Base-by-base conservation (phyloP, 108 stramenopile genomes). In the Fragilariopsis cylindrus region DNA sequence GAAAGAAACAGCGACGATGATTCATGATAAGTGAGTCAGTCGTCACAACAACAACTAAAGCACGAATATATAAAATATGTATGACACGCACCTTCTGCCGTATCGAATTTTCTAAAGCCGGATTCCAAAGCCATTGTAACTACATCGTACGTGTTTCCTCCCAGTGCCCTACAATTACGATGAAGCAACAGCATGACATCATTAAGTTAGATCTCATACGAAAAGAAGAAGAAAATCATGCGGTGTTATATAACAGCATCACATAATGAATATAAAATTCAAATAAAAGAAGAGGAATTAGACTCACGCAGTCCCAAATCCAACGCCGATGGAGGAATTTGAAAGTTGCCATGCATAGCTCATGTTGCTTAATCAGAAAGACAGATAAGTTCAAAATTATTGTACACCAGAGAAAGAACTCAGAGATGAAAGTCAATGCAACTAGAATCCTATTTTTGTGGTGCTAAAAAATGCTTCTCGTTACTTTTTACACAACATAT, bases 91-190 rank as follows among this genome's bases (percentile, higher is more conserved):
- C 30, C 30, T 75, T 86, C 85, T 19, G 85, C 85, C 4, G 85
- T 82, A 66, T 86, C 85, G 63, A 86, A 86, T 15, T 58, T 68
- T 30, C 85, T 78, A 76, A 86, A 86, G 13, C 85, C 85, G 13
- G 70, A 71, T 49, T 86, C 69, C 9, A 86, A 49, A 30, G 85
- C 85, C 78, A 76, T 70, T 41, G 21, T 40, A 1, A 85, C 80
- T 8, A 78, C 80, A 18, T 65, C 30, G 18, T 74, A 72, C 45
- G 71, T 82, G 21, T 57, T 40, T 11, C 67, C 73, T 11, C 80
- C 80, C 58, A 85, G 68, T 47, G 69, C 84, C 30, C 52, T 53
- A 0, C 12, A 53, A 53, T n/a, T n/a, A 53, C n/a, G 12, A n/a
- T 1, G 15, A 53, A 53, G 15, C n/a, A 53, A 53, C 60, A 62